These are phyloP conservation scores for Penicillium frequentans DNA, from an alignment of 2,329 filamentous ascomycete genomes.

Conservation along the genomic window DNA sequence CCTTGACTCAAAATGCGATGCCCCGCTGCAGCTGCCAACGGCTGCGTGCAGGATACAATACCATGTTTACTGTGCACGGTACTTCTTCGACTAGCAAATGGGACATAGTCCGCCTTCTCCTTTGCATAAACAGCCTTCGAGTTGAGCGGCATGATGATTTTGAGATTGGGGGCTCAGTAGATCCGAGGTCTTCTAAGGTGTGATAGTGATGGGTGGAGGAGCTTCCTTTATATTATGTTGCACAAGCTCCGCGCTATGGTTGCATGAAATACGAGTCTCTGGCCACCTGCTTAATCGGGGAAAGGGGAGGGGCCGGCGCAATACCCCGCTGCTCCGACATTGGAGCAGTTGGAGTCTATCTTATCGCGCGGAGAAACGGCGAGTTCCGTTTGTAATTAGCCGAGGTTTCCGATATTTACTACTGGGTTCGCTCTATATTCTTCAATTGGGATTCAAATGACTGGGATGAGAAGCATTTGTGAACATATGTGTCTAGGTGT, in stretches of 20 bases:
- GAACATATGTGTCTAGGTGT: no score
- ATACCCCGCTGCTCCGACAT: conserved; percentile 3
- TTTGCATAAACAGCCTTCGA: conserved; percentile 52
- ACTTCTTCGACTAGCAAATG: conserved; percentile 71
- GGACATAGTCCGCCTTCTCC: conserved; percentile 43
- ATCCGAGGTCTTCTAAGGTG: background rate
- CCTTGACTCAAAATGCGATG: conserved; percentile 80
- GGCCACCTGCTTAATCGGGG: background rate
- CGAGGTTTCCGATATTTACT: background rate
- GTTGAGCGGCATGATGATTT: conserved; percentile 45
- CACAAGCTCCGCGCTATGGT: background rate
- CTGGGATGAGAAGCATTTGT: no score
- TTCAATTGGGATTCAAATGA: background rate
- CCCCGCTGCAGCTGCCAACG: conserved; percentile 84
- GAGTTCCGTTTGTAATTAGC: background rate
- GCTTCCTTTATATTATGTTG: background rate
- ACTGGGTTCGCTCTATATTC: background rate
- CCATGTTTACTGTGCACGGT: conserved; percentile 92
- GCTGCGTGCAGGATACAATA: conserved; percentile 87
- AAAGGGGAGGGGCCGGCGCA: background rate
- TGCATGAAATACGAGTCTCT: background rate
- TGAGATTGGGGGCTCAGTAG: background rate
- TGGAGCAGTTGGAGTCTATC: conserved; percentile 9
- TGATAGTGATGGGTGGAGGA: background rate
- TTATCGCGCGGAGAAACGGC: conserved; percentile 1